phyloP scores from a whole-genome alignment of 202 grass and related monocot species.

The Carex arenaria region DNA sequence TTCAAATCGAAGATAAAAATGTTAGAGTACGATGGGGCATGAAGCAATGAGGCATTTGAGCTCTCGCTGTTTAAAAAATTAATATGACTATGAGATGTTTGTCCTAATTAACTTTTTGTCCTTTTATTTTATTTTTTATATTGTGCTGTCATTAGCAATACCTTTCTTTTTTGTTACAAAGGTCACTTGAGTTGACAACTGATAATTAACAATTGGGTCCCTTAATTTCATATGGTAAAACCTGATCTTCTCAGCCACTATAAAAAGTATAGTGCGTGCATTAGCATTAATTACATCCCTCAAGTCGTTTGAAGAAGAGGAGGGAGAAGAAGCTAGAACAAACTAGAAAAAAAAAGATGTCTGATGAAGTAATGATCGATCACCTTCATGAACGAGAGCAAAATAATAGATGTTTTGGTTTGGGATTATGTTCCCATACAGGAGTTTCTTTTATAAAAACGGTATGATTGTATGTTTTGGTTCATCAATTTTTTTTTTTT shows the following conservation, averaged over 20 bases:
- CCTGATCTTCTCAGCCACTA: neutral
- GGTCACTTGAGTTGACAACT: neutral
- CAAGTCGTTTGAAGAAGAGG: neutral
- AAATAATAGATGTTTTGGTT: neutral
- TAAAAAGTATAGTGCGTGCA: neutral
- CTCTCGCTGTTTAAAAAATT: too few relatives aligned
- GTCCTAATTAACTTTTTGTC: neutral
- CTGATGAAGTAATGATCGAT: neutral
- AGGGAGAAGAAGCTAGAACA: neutral
- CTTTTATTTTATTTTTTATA: neutral
- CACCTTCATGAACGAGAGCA: neutral
- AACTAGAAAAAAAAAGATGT: neutral
- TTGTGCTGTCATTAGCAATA: neutral
- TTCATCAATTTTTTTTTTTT: neutral
- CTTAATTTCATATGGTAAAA: neutral
- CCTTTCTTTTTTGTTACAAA: neutral
- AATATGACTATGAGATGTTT: neutral
- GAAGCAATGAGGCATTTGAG: too few relatives aligned
- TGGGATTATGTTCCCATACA: neutral
- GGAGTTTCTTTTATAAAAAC: slow-evolving; percentile 3
- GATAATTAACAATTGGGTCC: neutral
- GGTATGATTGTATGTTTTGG: neutral
- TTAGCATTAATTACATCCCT: neutral
- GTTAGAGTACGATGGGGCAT: too few relatives aligned
- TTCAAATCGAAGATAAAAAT: too few relatives aligned